A percentile compares a stretch with the other conserved stretches of the same genome.
Conservation (phyloP, 176 grass and related monocot genomes). For the Musa troglodytarum region DNA sequence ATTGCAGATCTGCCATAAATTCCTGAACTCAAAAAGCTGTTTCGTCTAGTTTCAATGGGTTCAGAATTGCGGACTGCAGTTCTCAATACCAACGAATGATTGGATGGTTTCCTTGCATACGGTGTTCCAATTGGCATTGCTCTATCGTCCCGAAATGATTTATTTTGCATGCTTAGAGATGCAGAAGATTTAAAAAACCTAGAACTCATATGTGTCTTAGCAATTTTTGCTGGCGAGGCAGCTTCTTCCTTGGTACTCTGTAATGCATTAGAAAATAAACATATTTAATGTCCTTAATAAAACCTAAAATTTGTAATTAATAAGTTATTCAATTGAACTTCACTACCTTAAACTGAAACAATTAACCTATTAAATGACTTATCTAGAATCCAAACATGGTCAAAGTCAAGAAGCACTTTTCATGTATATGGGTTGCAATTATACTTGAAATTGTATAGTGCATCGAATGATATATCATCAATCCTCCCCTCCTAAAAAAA, state of each 20-base stretch:
- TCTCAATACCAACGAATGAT: constrained; percentile 6
- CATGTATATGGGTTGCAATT: background rate
- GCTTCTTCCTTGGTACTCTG: constrained; percentile 25
- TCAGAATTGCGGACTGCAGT: constrained; percentile 27
- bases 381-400: background rate
- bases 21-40: constrained; percentile 20
- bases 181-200: constrained; percentile 27
- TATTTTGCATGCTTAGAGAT: constrained; percentile 34
- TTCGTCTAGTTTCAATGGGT: constrained; percentile 12
- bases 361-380: background rate
- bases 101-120: constrained; percentile 29
- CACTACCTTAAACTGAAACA: background rate
- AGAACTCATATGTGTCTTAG: constrained; percentile 55
- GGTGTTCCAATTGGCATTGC: constrained; percentile 13
- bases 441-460: background rate
- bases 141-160: constrained; percentile 8
- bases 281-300: background rate
- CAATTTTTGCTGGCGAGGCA: constrained; percentile 46
- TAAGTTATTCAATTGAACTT: background rate
- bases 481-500: too few species aligned
- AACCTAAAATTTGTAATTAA: background rate
- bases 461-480: too few species aligned
- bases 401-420: background rate
- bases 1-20: constrained; percentile 31
- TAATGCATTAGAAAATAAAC: constrained; percentile 3